Evolutionary conservation across 495 filamentous ascomycete genomes (phyloP).

Genomic region (Aspergillus asperescens): DNA sequence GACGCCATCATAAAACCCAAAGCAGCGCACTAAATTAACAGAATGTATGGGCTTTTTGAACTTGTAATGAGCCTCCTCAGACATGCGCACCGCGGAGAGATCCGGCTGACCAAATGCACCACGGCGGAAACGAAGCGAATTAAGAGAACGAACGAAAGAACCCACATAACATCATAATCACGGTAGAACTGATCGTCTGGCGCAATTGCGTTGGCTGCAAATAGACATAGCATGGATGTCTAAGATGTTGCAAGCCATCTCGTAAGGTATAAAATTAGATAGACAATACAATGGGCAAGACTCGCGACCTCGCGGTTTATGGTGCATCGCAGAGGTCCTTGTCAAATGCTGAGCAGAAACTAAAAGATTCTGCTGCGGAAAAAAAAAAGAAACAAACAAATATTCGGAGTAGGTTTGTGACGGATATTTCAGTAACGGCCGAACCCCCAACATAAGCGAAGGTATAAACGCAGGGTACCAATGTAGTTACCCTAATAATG

Average conservation of each 20-base stretch:
- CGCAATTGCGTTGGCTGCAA: constrained; percentile 4
- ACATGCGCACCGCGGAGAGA: not conserved
- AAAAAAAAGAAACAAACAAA: not conserved
- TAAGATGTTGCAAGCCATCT: not conserved
- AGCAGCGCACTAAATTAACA: constrained; percentile 7
- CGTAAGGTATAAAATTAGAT: constrained; percentile 1
- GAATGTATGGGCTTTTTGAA: constrained; percentile 2
- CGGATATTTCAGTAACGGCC: not conserved
- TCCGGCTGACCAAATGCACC: not conserved
- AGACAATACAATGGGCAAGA: constrained; percentile 5
- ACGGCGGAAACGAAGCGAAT: not conserved
- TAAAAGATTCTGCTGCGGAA: not conserved
- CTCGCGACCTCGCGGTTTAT: constrained; percentile 40
- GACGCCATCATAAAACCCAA: constrained; percentile 11
- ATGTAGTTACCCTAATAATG: not conserved
- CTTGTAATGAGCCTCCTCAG: not conserved
- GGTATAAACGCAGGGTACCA: not conserved
- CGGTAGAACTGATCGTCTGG: not conserved
- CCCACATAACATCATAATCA: constrained; percentile 7
- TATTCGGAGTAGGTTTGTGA: not conserved
- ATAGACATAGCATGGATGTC: not conserved
- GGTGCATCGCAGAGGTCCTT: constrained; percentile 35
- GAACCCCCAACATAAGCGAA: not conserved
- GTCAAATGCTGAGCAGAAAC: constrained; percentile 4
- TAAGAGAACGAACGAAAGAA: constrained; percentile 1